Conservation (phyloP, 1,139 yeast species). For the Kodamaea plutei region DNA sequence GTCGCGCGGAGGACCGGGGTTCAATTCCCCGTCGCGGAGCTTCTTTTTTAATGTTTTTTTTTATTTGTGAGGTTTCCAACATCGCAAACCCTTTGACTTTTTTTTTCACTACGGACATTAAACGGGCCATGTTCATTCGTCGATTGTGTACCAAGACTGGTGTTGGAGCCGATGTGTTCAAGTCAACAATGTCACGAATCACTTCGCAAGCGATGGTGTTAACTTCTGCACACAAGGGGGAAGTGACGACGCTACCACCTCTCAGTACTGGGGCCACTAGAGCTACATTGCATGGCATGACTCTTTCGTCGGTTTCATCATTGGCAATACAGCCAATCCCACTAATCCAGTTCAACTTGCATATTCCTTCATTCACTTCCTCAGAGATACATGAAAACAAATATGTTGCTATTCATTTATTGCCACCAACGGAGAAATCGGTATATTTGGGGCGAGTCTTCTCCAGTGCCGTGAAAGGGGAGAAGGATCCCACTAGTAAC, state of each 20-base stretch:
- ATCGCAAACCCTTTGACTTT: neutral
- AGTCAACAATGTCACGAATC: constrained; percentile 35
- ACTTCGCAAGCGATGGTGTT: constrained; percentile 45
- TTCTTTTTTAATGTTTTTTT: constrained; percentile 4
- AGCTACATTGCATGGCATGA: constrained; percentile 59
- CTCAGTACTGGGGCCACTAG: no score
- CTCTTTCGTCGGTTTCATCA: constrained; percentile 78
- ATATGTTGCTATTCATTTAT: constrained; percentile 67
- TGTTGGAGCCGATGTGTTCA: constrained; percentile 10
- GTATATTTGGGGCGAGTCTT: constrained; percentile 55
- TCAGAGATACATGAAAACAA: constrained; percentile 51
- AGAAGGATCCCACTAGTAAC: constrained; percentile 13
- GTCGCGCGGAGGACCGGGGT: constrained; percentile 68
- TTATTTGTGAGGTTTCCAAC: neutral
- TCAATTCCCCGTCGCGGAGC: constrained; percentile 69
- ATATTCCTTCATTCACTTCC: constrained; percentile 78
- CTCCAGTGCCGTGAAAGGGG: constrained; percentile 51
- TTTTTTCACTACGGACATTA: neutral
- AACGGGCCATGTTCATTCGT: constrained; percentile 5
- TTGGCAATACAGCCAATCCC: constrained; percentile 72
- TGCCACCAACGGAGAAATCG: constrained; percentile 54
- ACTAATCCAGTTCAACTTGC: constrained; percentile 74
- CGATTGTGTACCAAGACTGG: constrained; percentile 3
- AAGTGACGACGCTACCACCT: neutral
- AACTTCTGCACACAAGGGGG: constrained; percentile 20